Percentiles rank a stretch among this genome's conserved stretches.
These are phyloP conservation scores for Atalantia buxifolia DNA, from an alignment of 345 rosid genomes.

Conservation along the genomic window DNA sequence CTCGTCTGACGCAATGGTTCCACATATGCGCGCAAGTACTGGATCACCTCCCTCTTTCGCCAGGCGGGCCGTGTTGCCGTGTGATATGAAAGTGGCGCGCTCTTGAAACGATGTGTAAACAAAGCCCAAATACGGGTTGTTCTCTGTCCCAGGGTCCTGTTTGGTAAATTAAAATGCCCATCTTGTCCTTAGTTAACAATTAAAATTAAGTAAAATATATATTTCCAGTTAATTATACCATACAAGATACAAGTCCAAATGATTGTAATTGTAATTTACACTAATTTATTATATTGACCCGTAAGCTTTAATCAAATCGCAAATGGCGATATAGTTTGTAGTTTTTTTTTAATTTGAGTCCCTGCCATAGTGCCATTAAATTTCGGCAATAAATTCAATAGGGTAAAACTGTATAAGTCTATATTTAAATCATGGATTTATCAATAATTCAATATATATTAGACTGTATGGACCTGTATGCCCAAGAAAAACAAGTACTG, in stretches of 20 bases:
- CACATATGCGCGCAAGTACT: slow-evolving; percentile 58
- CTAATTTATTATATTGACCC: no score
- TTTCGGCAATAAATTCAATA: no score
- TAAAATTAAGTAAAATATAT: neutral
- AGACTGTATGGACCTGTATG: no score
- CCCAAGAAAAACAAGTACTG: no score
- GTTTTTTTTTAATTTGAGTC: no score
- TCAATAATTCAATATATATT: no score
- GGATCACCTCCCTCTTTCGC: slow-evolving; percentile 60
- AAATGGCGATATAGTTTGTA: no score
- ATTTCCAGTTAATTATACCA: neutral
- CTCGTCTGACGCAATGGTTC: slow-evolving; percentile 73
- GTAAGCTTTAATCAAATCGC: no score
- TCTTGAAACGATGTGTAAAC: slow-evolving; percentile 90
- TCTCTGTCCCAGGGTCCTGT: slow-evolving; percentile 66
- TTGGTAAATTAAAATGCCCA: neutral
- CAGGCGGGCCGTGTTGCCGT: slow-evolving; percentile 72
- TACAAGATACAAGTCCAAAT: neutral
- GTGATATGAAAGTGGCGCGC: slow-evolving; percentile 79
- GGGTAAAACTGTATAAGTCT: no score
- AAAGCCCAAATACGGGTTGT: slow-evolving; percentile 76
- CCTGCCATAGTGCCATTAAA: no score
- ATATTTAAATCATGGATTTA: no score
- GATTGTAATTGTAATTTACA: neutral
- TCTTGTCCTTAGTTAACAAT: neutral